Conservation (phyloP, 108 stramenopile species). For the Chaetoceros muelleri region DNA sequence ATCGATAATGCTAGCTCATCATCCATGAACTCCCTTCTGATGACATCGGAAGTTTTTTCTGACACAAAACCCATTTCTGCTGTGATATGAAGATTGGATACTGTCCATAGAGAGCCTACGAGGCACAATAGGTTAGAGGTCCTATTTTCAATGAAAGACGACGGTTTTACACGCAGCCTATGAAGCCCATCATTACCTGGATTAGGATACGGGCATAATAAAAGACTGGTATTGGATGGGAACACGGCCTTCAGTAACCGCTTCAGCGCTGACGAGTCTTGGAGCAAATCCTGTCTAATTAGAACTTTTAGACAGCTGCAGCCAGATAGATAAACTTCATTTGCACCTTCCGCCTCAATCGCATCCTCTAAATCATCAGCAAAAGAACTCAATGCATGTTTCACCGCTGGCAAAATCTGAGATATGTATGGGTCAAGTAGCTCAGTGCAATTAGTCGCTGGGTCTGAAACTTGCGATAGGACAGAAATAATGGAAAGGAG, state of each 20-base stretch:
- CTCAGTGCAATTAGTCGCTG: constrained; percentile 33
- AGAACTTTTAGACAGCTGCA: constrained; percentile 48
- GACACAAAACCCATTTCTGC: background rate
- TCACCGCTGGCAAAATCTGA: constrained; percentile 64
- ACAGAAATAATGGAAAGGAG: constrained; percentile 30
- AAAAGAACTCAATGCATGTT: constrained; percentile 38
- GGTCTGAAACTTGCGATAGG: constrained; percentile 57
- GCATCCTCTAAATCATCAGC: constrained; percentile 22
- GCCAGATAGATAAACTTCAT: constrained; percentile 46
- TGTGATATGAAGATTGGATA: background rate
- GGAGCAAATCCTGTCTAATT: constrained; percentile 28
- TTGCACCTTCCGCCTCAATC: constrained; percentile 16
- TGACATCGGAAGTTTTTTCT: background rate
- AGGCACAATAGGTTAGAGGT: constrained; percentile 21
- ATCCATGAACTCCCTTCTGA: background rate
- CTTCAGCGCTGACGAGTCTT: constrained; percentile 42
- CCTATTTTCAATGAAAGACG: constrained; percentile 17
- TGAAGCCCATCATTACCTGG: constrained; percentile 4
- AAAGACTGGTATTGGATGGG: constrained; percentile 19
- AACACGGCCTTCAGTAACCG: constrained; percentile 47
- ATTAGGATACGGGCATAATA: constrained; percentile 19
- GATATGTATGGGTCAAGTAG: constrained; percentile 63
- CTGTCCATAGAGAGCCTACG: constrained; percentile 4
- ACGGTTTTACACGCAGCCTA: constrained; percentile 10
- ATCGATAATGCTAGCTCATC: constrained; percentile 28